Base-by-base conservation (phyloP, 164 flowering plant species). In the Dillenia turbinata region DNA sequence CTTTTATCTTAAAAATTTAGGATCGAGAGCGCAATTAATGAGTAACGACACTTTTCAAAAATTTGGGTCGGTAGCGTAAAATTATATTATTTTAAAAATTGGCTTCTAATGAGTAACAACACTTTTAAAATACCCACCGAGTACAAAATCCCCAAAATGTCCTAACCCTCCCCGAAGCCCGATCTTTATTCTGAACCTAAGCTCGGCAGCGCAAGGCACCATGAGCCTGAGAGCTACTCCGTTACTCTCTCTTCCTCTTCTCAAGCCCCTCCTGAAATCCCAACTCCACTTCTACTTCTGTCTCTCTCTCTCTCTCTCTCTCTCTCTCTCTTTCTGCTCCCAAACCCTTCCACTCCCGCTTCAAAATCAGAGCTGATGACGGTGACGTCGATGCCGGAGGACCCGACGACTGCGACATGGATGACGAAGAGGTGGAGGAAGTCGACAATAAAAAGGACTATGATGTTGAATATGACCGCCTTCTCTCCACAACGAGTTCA, bases 391-490 rank as follows among this genome's bases (percentile, higher is more conserved):
- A 81, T n/a, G 73, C 70, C 17, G 89, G 75, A 9, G 83, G 73
- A 2, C 61, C 79, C 16, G 89, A 83, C 51, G 93, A 83, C 65
- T 86, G 81, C 77, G 95, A 85, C 63, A 77, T 84, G 86, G 88
- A 85, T 59, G 96, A 89, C 14, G 91, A 90, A 1, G 97, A 93
- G 71, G 77, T 75, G n/a, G 97, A 86, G 46, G 97, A 94, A 50
- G 73, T 83, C 26, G 97, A 94, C 64, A 89, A 91, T 81, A 89
- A 84, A 83, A 83, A 73, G 66, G 97, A 94, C 68, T 94, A 80
- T 73, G 97, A 91, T 64, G 80, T 91, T 44, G 90, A 85, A 62
- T 94, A 89, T 77, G 95, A 87, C 49, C 81, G 75, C 9, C 70
- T 74, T 16, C 57, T 57, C 13, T 61, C 59, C 15, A 63, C 72